These are phyloP conservation scores for Smallanthus sonchifolius DNA, from an alignment of 129 eudicot genomes.

Conservation along the genomic window DNA sequence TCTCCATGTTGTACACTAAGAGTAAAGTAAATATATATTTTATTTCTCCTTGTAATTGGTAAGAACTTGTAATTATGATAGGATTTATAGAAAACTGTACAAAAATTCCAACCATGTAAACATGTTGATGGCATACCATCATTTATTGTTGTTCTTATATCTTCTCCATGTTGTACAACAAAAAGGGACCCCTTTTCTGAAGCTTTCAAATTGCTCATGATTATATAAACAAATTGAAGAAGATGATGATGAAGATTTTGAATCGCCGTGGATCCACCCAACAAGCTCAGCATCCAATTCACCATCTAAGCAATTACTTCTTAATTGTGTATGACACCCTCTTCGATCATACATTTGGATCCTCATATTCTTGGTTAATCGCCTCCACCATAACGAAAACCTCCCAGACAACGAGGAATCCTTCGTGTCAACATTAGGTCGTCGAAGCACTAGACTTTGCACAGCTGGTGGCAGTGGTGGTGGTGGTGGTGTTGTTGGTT, in stretches of 20 bases:
- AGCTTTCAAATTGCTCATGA: conserved; percentile 28
- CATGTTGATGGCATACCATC: neutral
- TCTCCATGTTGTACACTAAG: neutral
- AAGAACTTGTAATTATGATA: neutral
- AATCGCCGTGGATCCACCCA: conserved; percentile 24
- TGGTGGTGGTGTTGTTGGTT: neutral
- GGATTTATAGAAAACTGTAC: neutral
- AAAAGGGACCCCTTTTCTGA: conserved; percentile 26
- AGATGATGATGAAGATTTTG: conserved; percentile 13
- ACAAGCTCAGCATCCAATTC: conserved; percentile 23
- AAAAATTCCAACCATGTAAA: neutral
- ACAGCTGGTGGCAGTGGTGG: conserved; percentile 43
- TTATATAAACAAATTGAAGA: conserved; percentile 18
- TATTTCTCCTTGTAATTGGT: neutral
- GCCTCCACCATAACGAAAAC: too few relatives aligned
- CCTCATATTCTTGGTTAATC: too few relatives aligned
- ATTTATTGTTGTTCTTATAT: conserved; percentile 13
- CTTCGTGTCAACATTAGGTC: too few relatives aligned
- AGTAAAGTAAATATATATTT: neutral
- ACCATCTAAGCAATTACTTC: conserved; percentile 14
- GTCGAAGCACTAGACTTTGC: conserved; percentile 46
- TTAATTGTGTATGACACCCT: too few relatives aligned
- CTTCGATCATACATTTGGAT: too few relatives aligned
- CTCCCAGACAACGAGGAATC: too few relatives aligned
- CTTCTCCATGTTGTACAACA: conserved; percentile 39